phyloP scores from a whole-genome alignment of 129 eudicot species.

The Flaveria robusta region DNA sequence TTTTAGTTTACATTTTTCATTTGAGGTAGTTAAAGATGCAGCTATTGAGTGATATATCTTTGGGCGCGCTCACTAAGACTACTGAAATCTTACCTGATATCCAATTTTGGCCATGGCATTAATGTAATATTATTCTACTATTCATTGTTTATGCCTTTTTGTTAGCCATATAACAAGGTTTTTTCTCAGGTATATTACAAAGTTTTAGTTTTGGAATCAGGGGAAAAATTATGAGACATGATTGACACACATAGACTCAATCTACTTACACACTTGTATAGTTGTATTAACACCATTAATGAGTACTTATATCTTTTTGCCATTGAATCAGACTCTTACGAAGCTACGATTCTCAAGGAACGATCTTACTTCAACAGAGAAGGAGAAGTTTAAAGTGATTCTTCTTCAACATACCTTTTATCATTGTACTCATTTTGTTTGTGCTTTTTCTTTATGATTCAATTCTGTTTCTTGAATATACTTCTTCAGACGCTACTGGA shows the following conservation, averaged over 20 bases:
- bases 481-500: conserved; percentile 61
- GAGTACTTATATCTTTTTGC: conserved; percentile 23
- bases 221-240: not conserved
- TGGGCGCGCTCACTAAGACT: not conserved
- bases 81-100: not conserved
- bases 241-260: not conserved
- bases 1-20: not conserved
- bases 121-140: not conserved
- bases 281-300: not conserved
- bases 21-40: not conserved
- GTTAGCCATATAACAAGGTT: not conserved
- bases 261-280: not conserved
- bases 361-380: conserved; percentile 64
- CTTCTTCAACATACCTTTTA: not conserved
- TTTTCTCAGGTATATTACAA: not conserved
- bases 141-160: not conserved
- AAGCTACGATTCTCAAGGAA: conserved; percentile 88
- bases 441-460: conserved; percentile 8
- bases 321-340: conserved; percentile 69
- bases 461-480: conserved; percentile 13
- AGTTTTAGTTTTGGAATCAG: not conserved
- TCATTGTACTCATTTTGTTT: conserved; percentile 1
- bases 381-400: conserved; percentile 69
- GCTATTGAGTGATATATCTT: not conserved
- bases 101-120: not conserved